These are phyloP conservation scores for Hymenotorrendiella dingleyae DNA, from an alignment of 2,329 filamentous ascomycete genomes.

Conservation along the genomic window DNA sequence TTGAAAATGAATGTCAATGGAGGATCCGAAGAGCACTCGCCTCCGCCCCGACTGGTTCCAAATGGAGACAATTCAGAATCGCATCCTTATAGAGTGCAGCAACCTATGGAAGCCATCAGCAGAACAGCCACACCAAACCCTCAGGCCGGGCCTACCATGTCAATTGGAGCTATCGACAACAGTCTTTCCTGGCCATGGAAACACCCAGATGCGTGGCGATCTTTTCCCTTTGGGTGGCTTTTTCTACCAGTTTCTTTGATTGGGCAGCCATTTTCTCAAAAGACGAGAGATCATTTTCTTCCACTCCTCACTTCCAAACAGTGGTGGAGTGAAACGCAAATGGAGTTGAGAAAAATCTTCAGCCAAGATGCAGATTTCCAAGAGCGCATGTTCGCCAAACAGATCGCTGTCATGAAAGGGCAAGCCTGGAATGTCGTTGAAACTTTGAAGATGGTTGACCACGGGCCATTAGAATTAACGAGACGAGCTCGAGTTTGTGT, in stretches of 20 bases:
- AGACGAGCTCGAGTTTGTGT: constrained; percentile 87
- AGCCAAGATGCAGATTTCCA: constrained; percentile 93
- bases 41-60: constrained; percentile 43
- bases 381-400: constrained; percentile 97
- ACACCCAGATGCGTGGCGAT: constrained; percentile 65
- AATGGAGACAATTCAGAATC: constrained; percentile 35
- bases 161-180: constrained; percentile 92
- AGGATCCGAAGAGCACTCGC: constrained; percentile 42
- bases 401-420: constrained; percentile 98
- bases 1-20: constrained; percentile 61
- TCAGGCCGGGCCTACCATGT: constrained; percentile 45
- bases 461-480: constrained; percentile 89
- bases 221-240: constrained; percentile 97
- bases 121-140: constrained; percentile 34
- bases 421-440: constrained; percentile 99
- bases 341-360: constrained; percentile 80
- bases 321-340: constrained; percentile 95
- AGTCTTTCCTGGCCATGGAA: constrained; percentile 87
- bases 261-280: constrained; percentile 90
- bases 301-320: constrained; percentile 87
- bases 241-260: constrained; percentile 96
- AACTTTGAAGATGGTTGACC: constrained; percentile 85
- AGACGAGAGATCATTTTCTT: constrained; percentile 91
- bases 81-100: constrained; percentile 69
- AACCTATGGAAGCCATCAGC: constrained; percentile 75